Percentiles rank a stretch among this genome's conserved stretches.
These are phyloP conservation scores for Pisolithus orientalis DNA, from an alignment of 768 basidiomycete species.

Conservation along the genomic window DNA sequence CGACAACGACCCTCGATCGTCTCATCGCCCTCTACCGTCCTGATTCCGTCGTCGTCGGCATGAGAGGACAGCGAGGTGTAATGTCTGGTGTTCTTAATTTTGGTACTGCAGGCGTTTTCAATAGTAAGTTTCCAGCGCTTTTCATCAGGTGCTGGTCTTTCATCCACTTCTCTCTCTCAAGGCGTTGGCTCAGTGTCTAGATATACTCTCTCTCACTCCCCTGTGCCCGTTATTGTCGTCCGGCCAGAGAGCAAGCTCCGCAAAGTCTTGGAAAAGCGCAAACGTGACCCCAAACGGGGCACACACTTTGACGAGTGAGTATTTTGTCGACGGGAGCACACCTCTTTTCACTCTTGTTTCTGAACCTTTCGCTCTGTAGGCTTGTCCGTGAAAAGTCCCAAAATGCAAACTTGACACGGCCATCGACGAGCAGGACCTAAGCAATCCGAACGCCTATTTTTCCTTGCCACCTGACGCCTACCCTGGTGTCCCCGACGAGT, in stretches of 20 bases:
- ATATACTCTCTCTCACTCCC: constrained; percentile 85
- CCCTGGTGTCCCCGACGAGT: too few species aligned
- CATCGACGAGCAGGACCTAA: neutral
- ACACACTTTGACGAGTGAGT: constrained; percentile 69
- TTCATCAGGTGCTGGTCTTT: neutral
- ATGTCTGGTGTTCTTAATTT: constrained; percentile 45
- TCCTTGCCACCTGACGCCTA: neutral
- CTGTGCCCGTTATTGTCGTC: constrained; percentile 95
- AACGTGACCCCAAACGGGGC: constrained; percentile 84
- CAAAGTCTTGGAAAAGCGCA: constrained; percentile 79
- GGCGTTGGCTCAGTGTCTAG: constrained; percentile 61
- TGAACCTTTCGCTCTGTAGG: neutral
- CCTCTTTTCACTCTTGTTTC: neutral
- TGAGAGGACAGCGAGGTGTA: constrained; percentile 60
- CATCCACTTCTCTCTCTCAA: neutral
- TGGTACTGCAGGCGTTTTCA: constrained; percentile 25
- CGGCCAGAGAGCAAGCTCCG: constrained; percentile 82
- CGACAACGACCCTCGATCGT: constrained; percentile 86
- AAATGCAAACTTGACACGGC: neutral
- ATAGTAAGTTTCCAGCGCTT: constrained; percentile 8
- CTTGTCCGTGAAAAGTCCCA: neutral
- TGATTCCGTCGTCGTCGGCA: constrained; percentile 90
- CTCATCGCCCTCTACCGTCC: constrained; percentile 89
- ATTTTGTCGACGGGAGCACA: neutral
- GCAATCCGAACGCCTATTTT: neutral